Conservation (phyloP, 345 rosid species). For the Citrus unshiu region DNA sequence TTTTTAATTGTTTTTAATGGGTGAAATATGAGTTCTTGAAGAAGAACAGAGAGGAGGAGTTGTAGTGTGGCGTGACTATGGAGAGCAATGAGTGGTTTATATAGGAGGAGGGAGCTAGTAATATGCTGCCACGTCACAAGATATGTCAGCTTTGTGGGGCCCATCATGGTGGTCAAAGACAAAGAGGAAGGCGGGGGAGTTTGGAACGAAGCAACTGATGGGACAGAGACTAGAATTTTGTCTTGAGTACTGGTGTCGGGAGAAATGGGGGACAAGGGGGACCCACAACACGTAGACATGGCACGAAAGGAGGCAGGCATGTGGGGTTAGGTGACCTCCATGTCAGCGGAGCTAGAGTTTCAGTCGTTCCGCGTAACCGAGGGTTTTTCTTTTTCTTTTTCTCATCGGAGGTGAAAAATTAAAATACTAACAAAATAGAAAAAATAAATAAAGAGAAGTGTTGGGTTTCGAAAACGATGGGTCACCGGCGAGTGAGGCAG, state of each 20-base stretch:
- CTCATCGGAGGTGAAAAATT: background rate
- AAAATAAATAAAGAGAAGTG: background rate
- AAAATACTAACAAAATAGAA: too few relatives aligned
- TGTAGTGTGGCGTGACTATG: constrained; percentile 9
- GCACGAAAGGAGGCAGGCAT: constrained; percentile 51
- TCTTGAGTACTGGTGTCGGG: constrained; percentile 20
- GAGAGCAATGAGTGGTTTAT: constrained; percentile 28
- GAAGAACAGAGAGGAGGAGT: constrained; percentile 11
- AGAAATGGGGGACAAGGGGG: constrained; percentile 40
- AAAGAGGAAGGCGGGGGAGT: constrained; percentile 11
- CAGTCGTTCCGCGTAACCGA: too few relatives aligned
- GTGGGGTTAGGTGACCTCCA: constrained; percentile 77
- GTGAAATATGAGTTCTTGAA: background rate
- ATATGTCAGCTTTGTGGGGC: constrained; percentile 13
- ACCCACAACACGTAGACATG: constrained; percentile 48
- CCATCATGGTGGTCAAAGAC: background rate
- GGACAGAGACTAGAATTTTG: background rate
- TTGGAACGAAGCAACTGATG: constrained; percentile 31
- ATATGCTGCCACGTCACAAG: constrained; percentile 34
- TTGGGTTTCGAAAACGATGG: constrained; percentile 36
- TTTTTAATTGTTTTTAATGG: background rate
- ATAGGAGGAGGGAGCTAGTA: constrained; percentile 28
- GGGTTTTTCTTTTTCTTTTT: too few relatives aligned
- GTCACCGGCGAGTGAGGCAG: constrained; percentile 33
- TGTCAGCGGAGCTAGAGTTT: constrained; percentile 31